Conservation (phyloP, 2,329 filamentous ascomycete genomes). For the Cladosporium austrohemisphaericum region DNA sequence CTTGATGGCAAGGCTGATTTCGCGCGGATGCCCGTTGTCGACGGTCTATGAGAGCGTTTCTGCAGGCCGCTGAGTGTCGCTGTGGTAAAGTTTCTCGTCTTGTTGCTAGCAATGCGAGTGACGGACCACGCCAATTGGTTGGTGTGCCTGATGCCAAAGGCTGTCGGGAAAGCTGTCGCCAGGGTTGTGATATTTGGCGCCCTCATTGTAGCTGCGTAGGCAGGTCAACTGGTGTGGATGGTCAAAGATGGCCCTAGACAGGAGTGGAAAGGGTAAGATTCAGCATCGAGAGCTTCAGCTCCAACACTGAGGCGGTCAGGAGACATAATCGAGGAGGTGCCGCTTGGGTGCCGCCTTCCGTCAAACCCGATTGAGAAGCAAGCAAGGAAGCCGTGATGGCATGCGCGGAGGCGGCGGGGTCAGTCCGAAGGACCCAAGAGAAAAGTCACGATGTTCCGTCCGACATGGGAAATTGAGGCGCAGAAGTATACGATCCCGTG, state of each 20-base stretch:
- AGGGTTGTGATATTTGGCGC: not conserved
- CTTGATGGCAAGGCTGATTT: not conserved
- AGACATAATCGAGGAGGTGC: not conserved
- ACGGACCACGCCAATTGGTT: conserved; percentile 5
- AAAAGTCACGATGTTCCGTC: conserved; percentile 8
- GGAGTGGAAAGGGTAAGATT: not conserved
- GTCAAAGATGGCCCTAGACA: no score
- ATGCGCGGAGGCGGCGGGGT: conserved; percentile 12
- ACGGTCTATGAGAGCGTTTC: not conserved
- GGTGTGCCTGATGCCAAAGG: not conserved
- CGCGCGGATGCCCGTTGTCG: not conserved
- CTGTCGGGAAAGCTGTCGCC: not conserved
- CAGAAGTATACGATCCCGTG: not conserved
- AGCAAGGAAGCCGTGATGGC: no score
- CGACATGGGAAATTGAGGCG: not conserved
- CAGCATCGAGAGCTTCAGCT: no score
- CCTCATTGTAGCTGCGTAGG: not conserved
- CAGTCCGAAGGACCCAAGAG: no score
- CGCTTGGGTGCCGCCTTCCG: no score
- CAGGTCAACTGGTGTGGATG: not conserved
- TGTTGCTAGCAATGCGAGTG: not conserved
- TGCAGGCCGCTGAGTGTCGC: not conserved
- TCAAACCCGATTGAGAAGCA: no score
- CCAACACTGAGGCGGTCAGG: no score
- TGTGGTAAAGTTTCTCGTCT: not conserved